Evolutionary conservation across 345 rosid species (phyloP).

Genomic region (Brassica carinata): DNA sequence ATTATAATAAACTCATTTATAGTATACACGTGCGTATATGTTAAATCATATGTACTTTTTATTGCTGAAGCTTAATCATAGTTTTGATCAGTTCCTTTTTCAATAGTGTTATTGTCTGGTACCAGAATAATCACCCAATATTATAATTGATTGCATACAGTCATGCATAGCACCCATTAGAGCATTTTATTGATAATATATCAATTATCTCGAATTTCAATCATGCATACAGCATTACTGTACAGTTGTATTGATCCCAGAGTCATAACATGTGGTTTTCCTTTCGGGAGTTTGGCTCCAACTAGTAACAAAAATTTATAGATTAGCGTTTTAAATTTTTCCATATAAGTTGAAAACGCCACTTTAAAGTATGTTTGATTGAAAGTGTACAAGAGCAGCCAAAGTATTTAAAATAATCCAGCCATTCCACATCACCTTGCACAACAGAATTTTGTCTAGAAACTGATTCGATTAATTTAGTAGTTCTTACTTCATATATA

Average conservation of each 20-base stretch:
- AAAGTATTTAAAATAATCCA: not conserved
- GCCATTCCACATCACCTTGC: constrained; percentile 8
- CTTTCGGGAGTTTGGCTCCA: not conserved
- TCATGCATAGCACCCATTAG: constrained; percentile 5
- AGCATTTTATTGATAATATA: not conserved
- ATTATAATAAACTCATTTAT: not conserved
- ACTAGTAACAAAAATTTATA: not conserved
- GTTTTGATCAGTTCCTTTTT: constrained; percentile 4
- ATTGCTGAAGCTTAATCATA: not conserved
- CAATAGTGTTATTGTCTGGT: not conserved
- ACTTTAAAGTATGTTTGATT: not conserved
- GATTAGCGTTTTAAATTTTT: not conserved
- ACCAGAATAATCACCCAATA: not conserved
- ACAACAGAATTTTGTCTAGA: not conserved
- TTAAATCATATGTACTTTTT: too few relatives aligned
- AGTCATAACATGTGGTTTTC: constrained; percentile 13
- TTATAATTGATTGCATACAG: not conserved
- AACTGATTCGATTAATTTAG: not conserved
- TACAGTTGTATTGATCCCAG: not conserved
- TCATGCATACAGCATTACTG: constrained; percentile 10
- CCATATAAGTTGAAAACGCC: not conserved
- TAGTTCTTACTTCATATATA: not conserved
- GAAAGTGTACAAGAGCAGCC: not conserved
- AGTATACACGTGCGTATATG: constrained; percentile 13
- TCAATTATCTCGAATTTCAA: not conserved